Percentiles rank a stretch among this genome's conserved stretches.
Conservation (phyloP, 495 filamentous ascomycete species). For the Friedmanniomyces simplex region DNA sequence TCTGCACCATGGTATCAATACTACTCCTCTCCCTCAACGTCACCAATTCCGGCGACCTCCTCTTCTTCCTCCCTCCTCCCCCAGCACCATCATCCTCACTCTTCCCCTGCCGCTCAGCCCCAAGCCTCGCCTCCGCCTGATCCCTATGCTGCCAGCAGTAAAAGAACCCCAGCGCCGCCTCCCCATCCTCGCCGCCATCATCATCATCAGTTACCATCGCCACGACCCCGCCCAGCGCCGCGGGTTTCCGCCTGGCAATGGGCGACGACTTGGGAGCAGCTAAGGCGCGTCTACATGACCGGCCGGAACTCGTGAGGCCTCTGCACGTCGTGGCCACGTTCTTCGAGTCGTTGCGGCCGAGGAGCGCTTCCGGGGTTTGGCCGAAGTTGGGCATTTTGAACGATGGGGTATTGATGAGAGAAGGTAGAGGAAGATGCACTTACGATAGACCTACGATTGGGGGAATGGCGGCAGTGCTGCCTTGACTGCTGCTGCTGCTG, state of each 20-base stretch:
- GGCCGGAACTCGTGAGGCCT: conserved; percentile 68
- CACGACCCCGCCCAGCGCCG: conserved; percentile 27
- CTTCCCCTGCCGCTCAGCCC: neutral
- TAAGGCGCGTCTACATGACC: conserved; percentile 65
- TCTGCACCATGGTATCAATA: conserved; percentile 71
- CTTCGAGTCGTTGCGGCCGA: conserved; percentile 70
- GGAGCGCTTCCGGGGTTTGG: conserved; percentile 72
- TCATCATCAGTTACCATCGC: no score
- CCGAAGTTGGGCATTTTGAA: conserved; percentile 32
- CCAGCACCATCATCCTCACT: no score
- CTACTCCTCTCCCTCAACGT: conserved; percentile 53
- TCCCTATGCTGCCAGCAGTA: conserved; percentile 96
- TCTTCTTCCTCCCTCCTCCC: neutral
- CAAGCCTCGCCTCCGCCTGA: conserved; percentile 45
- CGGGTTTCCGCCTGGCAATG: conserved; percentile 21
- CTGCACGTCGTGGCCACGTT: conserved; percentile 77
- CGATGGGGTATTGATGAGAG: neutral
- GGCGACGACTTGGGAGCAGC: conserved; percentile 35
- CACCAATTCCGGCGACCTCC: conserved; percentile 15
- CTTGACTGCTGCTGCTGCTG: neutral
- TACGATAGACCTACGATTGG: neutral
- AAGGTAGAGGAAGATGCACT: neutral
- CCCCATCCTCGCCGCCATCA: conserved; percentile 26
- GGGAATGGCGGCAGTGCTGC: neutral
- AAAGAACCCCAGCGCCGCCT: conserved; percentile 37